phyloP scores from a whole-genome alignment of 2,329 filamentous ascomycete genomes.

The Neonectria ditissima region DNA sequence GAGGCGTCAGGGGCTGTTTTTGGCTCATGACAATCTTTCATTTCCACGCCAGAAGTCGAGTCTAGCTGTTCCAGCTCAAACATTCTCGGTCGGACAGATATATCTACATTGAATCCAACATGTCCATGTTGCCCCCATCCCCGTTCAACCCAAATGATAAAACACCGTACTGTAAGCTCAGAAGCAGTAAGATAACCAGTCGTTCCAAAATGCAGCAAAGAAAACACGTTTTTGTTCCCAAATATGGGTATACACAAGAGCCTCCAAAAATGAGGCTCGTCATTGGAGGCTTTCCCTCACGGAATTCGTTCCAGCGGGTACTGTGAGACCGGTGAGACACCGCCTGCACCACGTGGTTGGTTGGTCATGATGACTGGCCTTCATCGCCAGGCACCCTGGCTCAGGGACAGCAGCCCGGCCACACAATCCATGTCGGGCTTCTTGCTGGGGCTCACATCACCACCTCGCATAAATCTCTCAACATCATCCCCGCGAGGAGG shows the following conservation, averaged over 20 bases:
- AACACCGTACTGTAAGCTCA: constrained; percentile 36
- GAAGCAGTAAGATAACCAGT: constrained; percentile 30
- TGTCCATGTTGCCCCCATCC: constrained; percentile 20
- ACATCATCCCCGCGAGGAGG: constrained; percentile 67
- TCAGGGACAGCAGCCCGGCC: constrained; percentile 87
- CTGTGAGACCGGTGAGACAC: constrained; percentile 1
- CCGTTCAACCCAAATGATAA: constrained; percentile 31
- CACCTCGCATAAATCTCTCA: constrained; percentile 77
- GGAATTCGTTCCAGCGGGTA: constrained; percentile 25
- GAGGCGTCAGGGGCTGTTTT: background rate
- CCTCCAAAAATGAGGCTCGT: constrained; percentile 24
- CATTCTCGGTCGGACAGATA: constrained; percentile 36
- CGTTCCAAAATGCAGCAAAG: constrained; percentile 32
- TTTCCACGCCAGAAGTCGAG: constrained; percentile 36
- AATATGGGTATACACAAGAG: constrained; percentile 31
- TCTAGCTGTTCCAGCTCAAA: constrained; percentile 28
- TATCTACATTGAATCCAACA: constrained; percentile 41
- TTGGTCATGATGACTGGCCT: constrained; percentile 3
- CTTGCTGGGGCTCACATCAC: constrained; percentile 75
- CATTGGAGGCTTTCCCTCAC: constrained; percentile 29
- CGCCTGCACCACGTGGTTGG: constrained; percentile 24
- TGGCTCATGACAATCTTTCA: constrained; percentile 27
- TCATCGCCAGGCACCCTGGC: constrained; percentile 89
- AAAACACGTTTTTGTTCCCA: constrained; percentile 25
- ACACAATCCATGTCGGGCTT: constrained; percentile 88